Base-by-base conservation (phyloP, 495 filamentous ascomycete species). In the Xylaria scruposa region DNA sequence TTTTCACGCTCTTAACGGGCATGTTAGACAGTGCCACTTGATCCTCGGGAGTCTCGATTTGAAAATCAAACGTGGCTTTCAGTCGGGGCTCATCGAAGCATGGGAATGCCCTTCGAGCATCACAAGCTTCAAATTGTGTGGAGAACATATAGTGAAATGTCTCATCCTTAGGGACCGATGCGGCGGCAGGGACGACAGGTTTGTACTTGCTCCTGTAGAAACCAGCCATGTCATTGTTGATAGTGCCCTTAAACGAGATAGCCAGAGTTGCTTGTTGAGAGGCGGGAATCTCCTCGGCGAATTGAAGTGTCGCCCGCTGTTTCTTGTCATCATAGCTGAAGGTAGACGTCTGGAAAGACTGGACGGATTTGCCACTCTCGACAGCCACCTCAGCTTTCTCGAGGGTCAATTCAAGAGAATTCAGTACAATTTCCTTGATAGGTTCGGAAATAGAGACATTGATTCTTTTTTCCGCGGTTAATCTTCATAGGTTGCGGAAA, bases 51-150 rank as follows among this genome's bases (percentile, higher is more conserved):
- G 97, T 87, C 83, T 97, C 94, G 62, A 99, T 92, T 75, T 91
- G 86, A 69, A 99, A 92, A 80, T 97, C 95, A 77, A 97, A 98
- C 9, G 94, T 93, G 31, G 96, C 94, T 82, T 99, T 99, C 63
- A 98, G 86, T 76, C 97, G 98, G 24, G 96, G 96, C 84, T 99
- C 96, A 78, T 99, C 96, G 76, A 98, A 98, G 85, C 96, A 98
- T 56, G 96, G 96, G 81, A 99, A 97, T 26, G 95, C 95, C 74
- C 94, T 86, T 65, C 96, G 90, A 53, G 96, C 96, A 85, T 98
- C 96, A 78, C 94, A 97, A 53, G 94, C 91, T 83, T 99, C 96
- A 76, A 99, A 98, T 82, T 99, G 96, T 51, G 96, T 99, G 82
- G 91, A 94, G 79, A 97, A 89, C 95, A 97, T 97, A 82, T 94